These are phyloP conservation scores for Trichopus zeylanicus DNA, from an alignment of 116 monocot species.

Conservation along the genomic window DNA sequence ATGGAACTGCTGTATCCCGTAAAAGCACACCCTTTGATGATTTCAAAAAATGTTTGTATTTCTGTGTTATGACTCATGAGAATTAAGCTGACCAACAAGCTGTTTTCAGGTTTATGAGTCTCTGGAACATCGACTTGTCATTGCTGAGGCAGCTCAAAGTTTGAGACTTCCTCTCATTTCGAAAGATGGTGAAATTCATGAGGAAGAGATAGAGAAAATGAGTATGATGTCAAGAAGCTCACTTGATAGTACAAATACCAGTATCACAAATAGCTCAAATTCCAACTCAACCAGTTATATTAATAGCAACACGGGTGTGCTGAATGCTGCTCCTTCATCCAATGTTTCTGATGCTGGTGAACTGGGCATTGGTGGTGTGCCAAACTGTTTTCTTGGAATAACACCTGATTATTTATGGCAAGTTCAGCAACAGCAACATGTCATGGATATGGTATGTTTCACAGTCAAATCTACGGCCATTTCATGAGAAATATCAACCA, in stretches of 20 bases:
- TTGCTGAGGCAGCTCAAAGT: constrained; percentile 93
- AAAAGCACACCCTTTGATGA: background rate
- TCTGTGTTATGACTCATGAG: background rate
- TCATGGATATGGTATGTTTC: constrained; percentile 60
- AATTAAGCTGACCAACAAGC: background rate
- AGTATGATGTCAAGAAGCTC: constrained; percentile 64
- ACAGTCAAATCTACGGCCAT: no score
- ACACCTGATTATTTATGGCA: constrained; percentile 69
- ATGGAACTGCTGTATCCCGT: background rate
- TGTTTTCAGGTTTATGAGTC: constrained; percentile 68
- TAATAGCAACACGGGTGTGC: constrained; percentile 29
- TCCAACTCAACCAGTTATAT: constrained; percentile 42
- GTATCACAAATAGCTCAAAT: constrained; percentile 49
- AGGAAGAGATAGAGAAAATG: constrained; percentile 85
- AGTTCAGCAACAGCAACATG: constrained; percentile 55
- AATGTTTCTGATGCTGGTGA: constrained; percentile 46
- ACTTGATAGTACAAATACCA: constrained; percentile 59
- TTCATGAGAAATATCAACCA: no score
- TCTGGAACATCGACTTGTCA: constrained; percentile 72
- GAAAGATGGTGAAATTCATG: constrained; percentile 81
- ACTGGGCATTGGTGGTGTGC: constrained; percentile 83
- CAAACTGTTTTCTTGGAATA: constrained; percentile 86
- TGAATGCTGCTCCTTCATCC: constrained; percentile 21
- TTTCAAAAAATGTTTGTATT: background rate
- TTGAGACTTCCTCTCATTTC: constrained; percentile 93